phyloP scores from a whole-genome alignment of 2,329 filamentous ascomycete genomes.

The Fusarium equiseti region DNA sequence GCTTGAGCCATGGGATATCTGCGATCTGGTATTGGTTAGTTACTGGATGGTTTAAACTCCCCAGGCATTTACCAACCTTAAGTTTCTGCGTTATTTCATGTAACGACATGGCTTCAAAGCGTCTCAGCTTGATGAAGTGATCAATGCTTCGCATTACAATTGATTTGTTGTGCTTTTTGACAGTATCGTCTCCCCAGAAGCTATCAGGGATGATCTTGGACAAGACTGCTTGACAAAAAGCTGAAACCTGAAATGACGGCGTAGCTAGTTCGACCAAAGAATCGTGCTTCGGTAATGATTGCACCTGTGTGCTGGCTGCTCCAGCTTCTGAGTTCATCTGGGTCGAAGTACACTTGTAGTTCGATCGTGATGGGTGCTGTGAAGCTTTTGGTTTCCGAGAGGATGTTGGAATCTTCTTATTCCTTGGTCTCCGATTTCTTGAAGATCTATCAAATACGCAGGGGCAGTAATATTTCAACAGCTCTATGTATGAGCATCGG shows the following conservation, averaged over 20 bases:
- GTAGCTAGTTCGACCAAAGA: conserved; percentile 76
- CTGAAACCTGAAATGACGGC: conserved; percentile 76
- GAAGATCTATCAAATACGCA: conserved; percentile 45
- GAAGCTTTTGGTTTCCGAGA: conserved; percentile 9
- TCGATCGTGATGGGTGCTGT: conserved; percentile 1
- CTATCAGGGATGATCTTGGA: conserved; percentile 77
- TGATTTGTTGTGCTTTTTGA: conserved; percentile 69
- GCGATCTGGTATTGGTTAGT: conserved; percentile 64
- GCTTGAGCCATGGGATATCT: conserved; percentile 78
- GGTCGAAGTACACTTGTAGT: conserved; percentile 26
- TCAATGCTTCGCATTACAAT: conserved; percentile 77
- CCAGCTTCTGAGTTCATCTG: conserved; percentile 22
- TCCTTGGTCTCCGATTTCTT: conserved; percentile 8
- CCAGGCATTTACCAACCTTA: conserved; percentile 65
- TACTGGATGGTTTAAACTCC: neutral
- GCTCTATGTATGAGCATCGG: conserved; percentile 81
- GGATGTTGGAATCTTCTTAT: conserved; percentile 8
- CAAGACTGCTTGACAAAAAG: conserved; percentile 85
- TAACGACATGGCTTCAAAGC: conserved; percentile 84
- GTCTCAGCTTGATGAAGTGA: conserved; percentile 79
- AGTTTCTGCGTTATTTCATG: conserved; percentile 82
- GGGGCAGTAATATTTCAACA: conserved; percentile 87
- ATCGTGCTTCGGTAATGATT: conserved; percentile 36
- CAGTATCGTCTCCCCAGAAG: conserved; percentile 76
- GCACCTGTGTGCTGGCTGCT: conserved; percentile 9